Evolutionary conservation across 2,329 filamentous ascomycete species (phyloP).

Genomic region (Pezizomycotina sp.): DNA sequence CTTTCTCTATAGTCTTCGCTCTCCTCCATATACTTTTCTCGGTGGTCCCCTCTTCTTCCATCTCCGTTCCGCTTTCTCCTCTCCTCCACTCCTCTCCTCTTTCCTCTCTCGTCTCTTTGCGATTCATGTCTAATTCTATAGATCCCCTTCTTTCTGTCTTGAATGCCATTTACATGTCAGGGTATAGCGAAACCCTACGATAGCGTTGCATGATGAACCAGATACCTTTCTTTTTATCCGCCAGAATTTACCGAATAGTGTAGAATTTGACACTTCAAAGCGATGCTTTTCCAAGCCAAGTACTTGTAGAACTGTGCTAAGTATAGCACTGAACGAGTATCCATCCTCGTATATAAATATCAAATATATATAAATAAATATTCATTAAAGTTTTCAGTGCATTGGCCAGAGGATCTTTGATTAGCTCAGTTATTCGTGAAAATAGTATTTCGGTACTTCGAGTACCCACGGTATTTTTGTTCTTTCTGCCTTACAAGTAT

Average conservation of each 20-base stretch:
- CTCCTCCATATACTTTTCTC: slow-evolving; percentile 6
- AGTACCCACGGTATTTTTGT: no score
- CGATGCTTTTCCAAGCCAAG: no score
- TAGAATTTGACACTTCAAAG: no score
- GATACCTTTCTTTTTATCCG: background rate
- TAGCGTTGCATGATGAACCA: slow-evolving; percentile 5
- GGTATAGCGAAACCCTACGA: background rate
- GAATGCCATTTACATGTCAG: background rate
- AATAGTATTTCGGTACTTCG: no score
- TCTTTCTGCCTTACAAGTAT: no score
- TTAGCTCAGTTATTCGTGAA: no score
- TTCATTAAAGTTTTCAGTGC: no score
- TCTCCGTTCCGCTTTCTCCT: background rate
- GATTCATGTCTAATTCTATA: slow-evolving; percentile 1
- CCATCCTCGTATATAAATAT: no score
- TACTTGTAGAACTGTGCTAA: no score
- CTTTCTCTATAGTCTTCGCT: slow-evolving; percentile 4
- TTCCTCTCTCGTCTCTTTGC: slow-evolving; percentile 3
- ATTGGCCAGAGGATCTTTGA: no score
- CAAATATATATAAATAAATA: no score
- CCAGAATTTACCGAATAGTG: background rate
- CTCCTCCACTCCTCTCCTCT: background rate
- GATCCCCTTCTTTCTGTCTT: background rate
- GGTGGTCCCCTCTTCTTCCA: slow-evolving; percentile 6
- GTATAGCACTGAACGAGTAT: no score